Percentiles rank a stretch among this genome's conserved stretches.
phyloP scores from a whole-genome alignment of 148 eudicot genomes.

The Chenopodium album region DNA sequence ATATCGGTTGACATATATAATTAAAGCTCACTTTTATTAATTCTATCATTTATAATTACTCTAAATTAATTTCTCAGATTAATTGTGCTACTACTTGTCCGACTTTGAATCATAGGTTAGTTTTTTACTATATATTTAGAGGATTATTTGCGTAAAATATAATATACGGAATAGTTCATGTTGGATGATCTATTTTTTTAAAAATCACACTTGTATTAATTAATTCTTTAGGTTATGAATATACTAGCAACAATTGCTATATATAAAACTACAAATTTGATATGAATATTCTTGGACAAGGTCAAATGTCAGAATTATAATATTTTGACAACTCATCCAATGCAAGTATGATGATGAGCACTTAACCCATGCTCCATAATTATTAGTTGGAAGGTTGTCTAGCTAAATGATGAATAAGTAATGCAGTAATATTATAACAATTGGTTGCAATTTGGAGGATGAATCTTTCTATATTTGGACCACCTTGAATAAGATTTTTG shows the following conservation, averaged over 20 bases:
- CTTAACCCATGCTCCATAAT: constrained; percentile 12
- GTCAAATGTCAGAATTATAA: neutral
- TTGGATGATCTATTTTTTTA: neutral
- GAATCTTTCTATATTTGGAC: constrained; percentile 1
- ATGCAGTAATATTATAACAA: neutral
- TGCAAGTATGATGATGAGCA: neutral
- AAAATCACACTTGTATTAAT: too few relatives aligned
- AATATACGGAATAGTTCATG: neutral
- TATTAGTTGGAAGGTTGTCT: neutral
- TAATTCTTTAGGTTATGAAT: too few relatives aligned
- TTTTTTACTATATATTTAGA: too few relatives aligned
- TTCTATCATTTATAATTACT: too few relatives aligned
- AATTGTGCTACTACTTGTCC: too few relatives aligned
- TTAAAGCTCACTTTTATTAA: too few relatives aligned
- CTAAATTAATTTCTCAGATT: too few relatives aligned
- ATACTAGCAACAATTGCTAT: too few relatives aligned
- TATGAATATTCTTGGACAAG: neutral
- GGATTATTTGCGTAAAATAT: too few relatives aligned
- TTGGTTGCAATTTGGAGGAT: neutral
- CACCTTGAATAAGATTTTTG: neutral
- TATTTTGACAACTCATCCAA: neutral
- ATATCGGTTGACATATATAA: too few relatives aligned
- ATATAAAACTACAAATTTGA: neutral
- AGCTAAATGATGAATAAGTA: neutral
- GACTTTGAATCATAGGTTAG: too few relatives aligned